Conservation (phyloP, 75 land plant species). For the Cryptomeria japonica region DNA sequence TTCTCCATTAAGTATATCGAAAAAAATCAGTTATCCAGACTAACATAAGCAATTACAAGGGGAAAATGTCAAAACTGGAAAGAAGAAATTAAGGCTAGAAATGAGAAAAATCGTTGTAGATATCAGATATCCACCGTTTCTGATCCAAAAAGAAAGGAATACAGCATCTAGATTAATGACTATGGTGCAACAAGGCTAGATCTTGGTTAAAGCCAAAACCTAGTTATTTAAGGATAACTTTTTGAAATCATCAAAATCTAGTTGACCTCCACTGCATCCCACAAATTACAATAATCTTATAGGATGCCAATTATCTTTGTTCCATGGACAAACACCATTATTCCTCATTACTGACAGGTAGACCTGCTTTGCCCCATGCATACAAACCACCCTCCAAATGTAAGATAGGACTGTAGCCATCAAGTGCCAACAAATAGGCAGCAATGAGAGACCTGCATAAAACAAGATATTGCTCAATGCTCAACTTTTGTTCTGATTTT, state of each 20-base stretch:
- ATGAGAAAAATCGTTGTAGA: neutral
- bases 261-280: neutral
- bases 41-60: neutral
- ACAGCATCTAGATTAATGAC: neutral
- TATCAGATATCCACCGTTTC: neutral
- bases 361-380: slow-evolving; percentile 81
- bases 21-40: neutral
- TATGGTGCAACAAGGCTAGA: neutral
- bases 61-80: neutral
- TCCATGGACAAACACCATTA: neutral
- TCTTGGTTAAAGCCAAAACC: neutral
- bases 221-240: neutral
- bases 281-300: neutral
- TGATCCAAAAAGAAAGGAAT: neutral
- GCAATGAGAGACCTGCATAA: slow-evolving; percentile 89
- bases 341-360: slow-evolving; percentile 39
- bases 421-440: slow-evolving; percentile 80
- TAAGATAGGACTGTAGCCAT: slow-evolving; percentile 77
- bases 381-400: slow-evolving; percentile 95
- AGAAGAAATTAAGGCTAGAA: neutral
- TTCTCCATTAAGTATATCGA: neutral
- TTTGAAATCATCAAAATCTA: neutral
- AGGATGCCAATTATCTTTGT: neutral
- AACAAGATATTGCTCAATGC: neutral
- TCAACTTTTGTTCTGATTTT: neutral